phyloP scores from a whole-genome alignment of 2,329 filamentous ascomycete genomes.

The Stachybotrys chartarum region DNA sequence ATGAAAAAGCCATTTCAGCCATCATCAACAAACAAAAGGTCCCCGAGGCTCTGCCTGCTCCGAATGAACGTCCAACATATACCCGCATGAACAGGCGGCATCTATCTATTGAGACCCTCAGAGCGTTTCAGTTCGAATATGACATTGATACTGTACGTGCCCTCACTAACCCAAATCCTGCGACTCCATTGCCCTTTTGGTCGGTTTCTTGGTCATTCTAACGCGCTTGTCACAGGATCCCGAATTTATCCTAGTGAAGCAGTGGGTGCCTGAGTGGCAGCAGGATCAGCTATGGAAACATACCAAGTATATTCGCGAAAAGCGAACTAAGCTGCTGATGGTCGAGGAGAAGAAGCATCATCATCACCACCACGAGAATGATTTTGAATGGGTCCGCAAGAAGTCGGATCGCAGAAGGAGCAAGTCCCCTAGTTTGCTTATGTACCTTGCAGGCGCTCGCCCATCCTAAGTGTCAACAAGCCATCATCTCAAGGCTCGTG shows the following conservation, averaged over 20 bases:
- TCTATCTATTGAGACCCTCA: slow-evolving; percentile 55
- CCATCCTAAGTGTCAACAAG: slow-evolving; percentile 23
- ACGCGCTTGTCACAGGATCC: slow-evolving; percentile 42
- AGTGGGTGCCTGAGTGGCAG: slow-evolving; percentile 64
- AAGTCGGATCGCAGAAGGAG: slow-evolving; percentile 46
- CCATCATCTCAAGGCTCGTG: background rate
- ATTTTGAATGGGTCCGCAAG: slow-evolving; percentile 52
- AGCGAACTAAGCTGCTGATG: slow-evolving; percentile 37
- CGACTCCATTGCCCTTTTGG: background rate
- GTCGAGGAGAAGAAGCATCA: slow-evolving; percentile 37
- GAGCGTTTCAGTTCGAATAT: slow-evolving; percentile 48
- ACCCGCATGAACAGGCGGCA: slow-evolving; percentile 57
- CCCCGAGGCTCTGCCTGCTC: slow-evolving; percentile 14
- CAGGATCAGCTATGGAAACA: slow-evolving; percentile 68
- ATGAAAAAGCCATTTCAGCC: slow-evolving; percentile 50
- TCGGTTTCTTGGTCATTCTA: slow-evolving; percentile 17
- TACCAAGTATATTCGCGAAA: slow-evolving; percentile 57
- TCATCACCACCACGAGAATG: slow-evolving; percentile 29
- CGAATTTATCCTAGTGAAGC: slow-evolving; percentile 66
- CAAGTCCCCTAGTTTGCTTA: slow-evolving; percentile 48
- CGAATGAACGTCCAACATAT: slow-evolving; percentile 42
- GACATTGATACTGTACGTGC: slow-evolving; percentile 48
- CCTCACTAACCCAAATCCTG: background rate
- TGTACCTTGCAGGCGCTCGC: slow-evolving; percentile 49
- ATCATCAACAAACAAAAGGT: slow-evolving; percentile 51